These are phyloP conservation scores for Yamadazyma sp. DNA, from an alignment of 805 yeast genomes.

Conservation along the genomic window DNA sequence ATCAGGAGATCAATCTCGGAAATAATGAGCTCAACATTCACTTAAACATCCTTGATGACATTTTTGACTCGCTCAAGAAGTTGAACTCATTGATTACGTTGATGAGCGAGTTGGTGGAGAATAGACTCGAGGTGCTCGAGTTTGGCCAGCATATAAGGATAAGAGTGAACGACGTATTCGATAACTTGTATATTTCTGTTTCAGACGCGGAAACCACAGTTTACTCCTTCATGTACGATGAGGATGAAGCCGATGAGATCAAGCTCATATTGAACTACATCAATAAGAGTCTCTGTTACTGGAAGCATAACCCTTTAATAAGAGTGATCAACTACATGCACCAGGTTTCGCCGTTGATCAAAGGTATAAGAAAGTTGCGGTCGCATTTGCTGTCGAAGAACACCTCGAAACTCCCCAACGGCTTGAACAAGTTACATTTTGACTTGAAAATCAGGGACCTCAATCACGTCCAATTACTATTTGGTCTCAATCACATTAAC, in stretches of 20 bases:
- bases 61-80: constrained; percentile 31
- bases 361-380: constrained; percentile 22
- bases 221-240: constrained; percentile 13
- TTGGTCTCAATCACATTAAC: constrained; percentile 26
- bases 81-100: constrained; percentile 32
- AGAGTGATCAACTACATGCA: constrained; percentile 36
- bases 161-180: constrained; percentile 25
- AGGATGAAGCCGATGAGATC: constrained; percentile 14
- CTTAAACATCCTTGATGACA: constrained; percentile 17
- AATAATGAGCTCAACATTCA: constrained; percentile 18
- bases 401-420: constrained; percentile 26
- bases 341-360: constrained; percentile 30
- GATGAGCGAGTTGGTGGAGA: constrained; percentile 32
- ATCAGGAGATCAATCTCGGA: constrained; percentile 27
- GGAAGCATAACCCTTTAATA: constrained; percentile 17
- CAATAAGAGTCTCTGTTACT: constrained; percentile 17
- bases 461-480: constrained; percentile 32
- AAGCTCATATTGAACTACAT: constrained; percentile 17
- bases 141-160: constrained; percentile 30
- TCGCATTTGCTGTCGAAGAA: constrained; percentile 13
- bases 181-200: constrained; percentile 19
- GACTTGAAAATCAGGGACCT: constrained; percentile 32
- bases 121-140: constrained; percentile 27
- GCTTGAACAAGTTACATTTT: constrained; percentile 29
- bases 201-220: constrained; percentile 17